Conservation (phyloP, 306 rosid species). For the Trichosanthes truncata region DNA sequence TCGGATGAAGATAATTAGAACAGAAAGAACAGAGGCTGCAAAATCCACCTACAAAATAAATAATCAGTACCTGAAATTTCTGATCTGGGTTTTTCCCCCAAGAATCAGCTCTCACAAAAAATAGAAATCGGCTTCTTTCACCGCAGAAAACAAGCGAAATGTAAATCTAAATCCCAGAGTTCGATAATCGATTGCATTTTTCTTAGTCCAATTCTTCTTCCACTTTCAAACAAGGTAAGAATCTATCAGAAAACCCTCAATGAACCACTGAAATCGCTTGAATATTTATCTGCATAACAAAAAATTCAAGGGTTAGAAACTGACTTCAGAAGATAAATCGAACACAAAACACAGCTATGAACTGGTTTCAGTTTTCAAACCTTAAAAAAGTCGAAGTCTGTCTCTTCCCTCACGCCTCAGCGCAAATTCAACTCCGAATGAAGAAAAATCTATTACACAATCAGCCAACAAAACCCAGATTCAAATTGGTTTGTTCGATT, state of each 20-base stretch:
- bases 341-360: neutral
- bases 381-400: neutral
- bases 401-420: neutral
- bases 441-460: neutral
- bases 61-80: conserved; percentile 2
- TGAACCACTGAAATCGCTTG: neutral
- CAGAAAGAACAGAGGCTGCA: neutral
- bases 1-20: neutral
- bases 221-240: neutral
- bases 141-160: neutral
- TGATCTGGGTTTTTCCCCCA: neutral
- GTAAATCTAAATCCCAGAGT: neutral
- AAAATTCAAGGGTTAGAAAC: neutral
- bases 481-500: neutral
- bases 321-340: neutral
- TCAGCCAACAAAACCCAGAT: neutral
- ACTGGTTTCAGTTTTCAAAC: neutral
- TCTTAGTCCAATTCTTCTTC: neutral
- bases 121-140: neutral
- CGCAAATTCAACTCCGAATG: neutral
- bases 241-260: neutral
- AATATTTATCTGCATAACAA: neutral
- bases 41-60: neutral
- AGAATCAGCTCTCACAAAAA: neutral
- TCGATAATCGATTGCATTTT: neutral